Percentiles rank a stretch among this genome's conserved stretches.
Evolutionary conservation across 2,329 filamentous ascomycete genomes (phyloP).

Genomic region (Penicillium digitatum): DNA sequence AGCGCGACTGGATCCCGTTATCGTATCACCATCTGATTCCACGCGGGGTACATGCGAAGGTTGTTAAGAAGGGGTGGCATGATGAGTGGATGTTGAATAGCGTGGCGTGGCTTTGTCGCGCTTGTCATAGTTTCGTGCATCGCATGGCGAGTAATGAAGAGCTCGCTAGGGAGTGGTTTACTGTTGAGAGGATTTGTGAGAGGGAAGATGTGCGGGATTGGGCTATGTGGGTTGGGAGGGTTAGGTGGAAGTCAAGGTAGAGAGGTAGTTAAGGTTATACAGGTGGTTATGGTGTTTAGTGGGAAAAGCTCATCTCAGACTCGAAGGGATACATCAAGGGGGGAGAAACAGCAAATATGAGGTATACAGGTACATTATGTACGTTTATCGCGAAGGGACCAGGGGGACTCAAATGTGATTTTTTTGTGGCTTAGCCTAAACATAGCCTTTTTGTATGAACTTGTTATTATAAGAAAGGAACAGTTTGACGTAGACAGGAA

Average conservation of each 20-base stretch:
- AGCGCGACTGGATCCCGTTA: conserved; percentile 67
- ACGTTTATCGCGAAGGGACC: neutral
- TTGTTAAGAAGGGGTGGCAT: conserved; percentile 74
- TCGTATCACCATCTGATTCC: conserved; percentile 86
- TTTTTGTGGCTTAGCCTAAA: neutral
- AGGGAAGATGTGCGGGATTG: conserved; percentile 69
- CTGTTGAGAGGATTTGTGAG: conserved; percentile 64
- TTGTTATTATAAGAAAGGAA: neutral
- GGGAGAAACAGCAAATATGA: too few species aligned
- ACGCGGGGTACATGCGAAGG: conserved; percentile 70
- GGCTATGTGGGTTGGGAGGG: conserved; percentile 66
- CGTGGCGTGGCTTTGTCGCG: conserved; percentile 81
- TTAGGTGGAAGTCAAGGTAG: conserved; percentile 67
- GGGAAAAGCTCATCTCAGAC: neutral
- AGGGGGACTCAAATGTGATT: neutral
- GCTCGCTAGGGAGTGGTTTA: conserved; percentile 68
- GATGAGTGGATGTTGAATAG: conserved; percentile 68
- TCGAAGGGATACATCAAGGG: neutral
- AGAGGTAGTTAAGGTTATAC: conserved; percentile 35
- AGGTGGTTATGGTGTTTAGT: neutral
- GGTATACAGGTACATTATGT: neutral
- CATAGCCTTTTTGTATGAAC: neutral
- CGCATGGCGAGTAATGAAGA: conserved; percentile 71
- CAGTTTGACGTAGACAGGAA: neutral
- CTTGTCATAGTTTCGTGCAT: conserved; percentile 81